Evolutionary conservation across 2,329 filamentous ascomycete genomes (phyloP).

Genomic region (Talaromyces islandicus): DNA sequence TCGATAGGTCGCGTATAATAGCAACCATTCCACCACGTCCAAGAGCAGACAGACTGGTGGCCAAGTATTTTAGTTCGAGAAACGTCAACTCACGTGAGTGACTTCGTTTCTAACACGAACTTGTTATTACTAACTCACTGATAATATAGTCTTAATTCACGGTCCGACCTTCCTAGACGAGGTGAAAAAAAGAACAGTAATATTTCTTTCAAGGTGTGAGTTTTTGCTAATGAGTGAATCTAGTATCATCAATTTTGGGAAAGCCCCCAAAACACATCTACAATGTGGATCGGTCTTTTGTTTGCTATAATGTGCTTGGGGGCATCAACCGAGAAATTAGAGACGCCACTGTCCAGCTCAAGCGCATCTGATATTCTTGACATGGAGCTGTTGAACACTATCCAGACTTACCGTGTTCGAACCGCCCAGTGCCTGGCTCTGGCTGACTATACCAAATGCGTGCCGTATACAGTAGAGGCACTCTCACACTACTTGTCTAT

Average conservation of each 20-base stretch:
- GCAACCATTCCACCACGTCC: constrained; percentile 3
- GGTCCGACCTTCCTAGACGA: constrained; percentile 7
- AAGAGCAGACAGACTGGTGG: constrained; percentile 7
- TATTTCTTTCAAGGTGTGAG: background rate
- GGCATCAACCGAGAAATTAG: background rate
- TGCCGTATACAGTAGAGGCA: constrained; percentile 7
- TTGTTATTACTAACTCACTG: background rate
- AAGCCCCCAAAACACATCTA: background rate
- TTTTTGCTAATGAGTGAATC: background rate
- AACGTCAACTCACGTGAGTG: constrained; percentile 5
- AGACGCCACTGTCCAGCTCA: background rate
- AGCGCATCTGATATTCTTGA: background rate
- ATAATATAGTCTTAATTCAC: constrained; percentile 3
- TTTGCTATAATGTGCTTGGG: constrained; percentile 7
- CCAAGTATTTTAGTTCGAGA: constrained; percentile 3
- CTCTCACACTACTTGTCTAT: constrained; percentile 3
- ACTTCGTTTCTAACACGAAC: background rate
- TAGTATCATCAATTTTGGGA: constrained; percentile 11
- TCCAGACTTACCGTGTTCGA: constrained; percentile 5
- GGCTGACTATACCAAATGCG: constrained; percentile 9
- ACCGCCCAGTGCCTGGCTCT: constrained; percentile 9
- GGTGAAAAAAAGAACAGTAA: background rate
- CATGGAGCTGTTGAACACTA: background rate
- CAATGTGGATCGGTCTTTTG: constrained; percentile 8
- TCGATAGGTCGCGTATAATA: constrained; percentile 4